Percentiles rank a stretch among this genome's conserved stretches.
Evolutionary conservation across 2,329 filamentous ascomycete species (phyloP).

Genomic region (Aspergillus felis): DNA sequence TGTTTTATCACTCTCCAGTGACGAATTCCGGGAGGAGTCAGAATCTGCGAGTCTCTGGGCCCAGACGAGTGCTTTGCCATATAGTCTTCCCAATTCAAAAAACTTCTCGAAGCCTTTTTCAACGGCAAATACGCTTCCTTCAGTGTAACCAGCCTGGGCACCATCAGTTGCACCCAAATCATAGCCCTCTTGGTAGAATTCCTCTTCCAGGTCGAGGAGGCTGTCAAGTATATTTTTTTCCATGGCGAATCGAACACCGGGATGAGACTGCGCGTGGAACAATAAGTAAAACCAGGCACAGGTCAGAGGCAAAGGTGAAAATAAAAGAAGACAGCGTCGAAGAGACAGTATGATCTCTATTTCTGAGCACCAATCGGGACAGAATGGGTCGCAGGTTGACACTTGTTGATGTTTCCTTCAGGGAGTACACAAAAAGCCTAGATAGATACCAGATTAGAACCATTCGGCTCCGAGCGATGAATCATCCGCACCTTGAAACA

Average conservation of each 20-base stretch:
- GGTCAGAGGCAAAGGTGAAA: not conserved
- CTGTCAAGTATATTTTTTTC: slow-evolving; percentile 52
- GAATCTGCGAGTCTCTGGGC: slow-evolving; percentile 59
- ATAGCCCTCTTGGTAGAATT: slow-evolving; percentile 82
- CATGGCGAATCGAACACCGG: slow-evolving; percentile 21
- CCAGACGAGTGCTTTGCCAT: slow-evolving; percentile 81
- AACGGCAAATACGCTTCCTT: slow-evolving; percentile 86
- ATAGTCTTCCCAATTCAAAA: slow-evolving; percentile 69
- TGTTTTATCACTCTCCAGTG: slow-evolving; percentile 1
- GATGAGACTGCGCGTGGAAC: not conserved
- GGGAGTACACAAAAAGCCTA: slow-evolving; percentile 51
- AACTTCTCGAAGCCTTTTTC: slow-evolving; percentile 95
- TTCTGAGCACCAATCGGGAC: not conserved
- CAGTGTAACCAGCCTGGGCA: slow-evolving; percentile 69
- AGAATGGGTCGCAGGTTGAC: not conserved
- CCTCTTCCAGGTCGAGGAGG: slow-evolving; percentile 58
- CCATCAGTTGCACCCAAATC: slow-evolving; percentile 72
- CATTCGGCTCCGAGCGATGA: slow-evolving; percentile 30
- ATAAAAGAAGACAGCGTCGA: not conserved
- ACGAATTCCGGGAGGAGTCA: slow-evolving; percentile 12
- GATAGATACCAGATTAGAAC: slow-evolving; percentile 57
- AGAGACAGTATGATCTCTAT: not conserved
- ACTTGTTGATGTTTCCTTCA: slow-evolving; percentile 55
- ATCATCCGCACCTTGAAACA: slow-evolving; percentile 13
- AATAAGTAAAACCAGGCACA: not conserved